A percentile compares a stretch with the other conserved stretches of the same genome.
These are phyloP conservation scores for Calocera cornea DNA, from an alignment of 768 basidiomycete species.

Conservation along the genomic window DNA sequence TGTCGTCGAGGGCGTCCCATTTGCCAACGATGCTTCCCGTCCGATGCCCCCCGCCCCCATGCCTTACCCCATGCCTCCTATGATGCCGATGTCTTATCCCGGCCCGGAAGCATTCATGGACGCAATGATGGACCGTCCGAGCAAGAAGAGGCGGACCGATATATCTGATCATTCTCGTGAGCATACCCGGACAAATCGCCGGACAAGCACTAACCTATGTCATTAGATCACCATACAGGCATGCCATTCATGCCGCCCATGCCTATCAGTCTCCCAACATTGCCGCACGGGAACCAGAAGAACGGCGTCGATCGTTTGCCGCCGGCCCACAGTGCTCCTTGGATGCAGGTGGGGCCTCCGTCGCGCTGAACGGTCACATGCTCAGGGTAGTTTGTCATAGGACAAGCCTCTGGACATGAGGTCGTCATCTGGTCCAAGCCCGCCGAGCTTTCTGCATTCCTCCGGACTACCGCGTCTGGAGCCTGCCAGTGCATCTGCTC, in stretches of 20 bases:
- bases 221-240: neutral
- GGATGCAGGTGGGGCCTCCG: neutral
- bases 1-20: neutral
- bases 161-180: neutral
- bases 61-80: neutral
- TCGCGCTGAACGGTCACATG: neutral
- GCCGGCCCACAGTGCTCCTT: neutral
- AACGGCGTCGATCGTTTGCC: neutral
- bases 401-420: neutral
- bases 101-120: neutral
- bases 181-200: neutral
- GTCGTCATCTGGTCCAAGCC: neutral
- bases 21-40: neutral
- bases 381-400: neutral
- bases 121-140: neutral
- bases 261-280: neutral
- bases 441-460: neutral
- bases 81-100: neutral
- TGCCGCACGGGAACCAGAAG: neutral
- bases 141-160: neutral
- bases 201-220: neutral
- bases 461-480: neutral
- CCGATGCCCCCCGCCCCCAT: neutral
- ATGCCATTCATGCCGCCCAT: neutral
- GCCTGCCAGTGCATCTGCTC: neutral